These are phyloP conservation scores for Sporothrix brasiliensis DNA, from an alignment of 2,329 filamentous ascomycete genomes.

Conservation along the genomic window DNA sequence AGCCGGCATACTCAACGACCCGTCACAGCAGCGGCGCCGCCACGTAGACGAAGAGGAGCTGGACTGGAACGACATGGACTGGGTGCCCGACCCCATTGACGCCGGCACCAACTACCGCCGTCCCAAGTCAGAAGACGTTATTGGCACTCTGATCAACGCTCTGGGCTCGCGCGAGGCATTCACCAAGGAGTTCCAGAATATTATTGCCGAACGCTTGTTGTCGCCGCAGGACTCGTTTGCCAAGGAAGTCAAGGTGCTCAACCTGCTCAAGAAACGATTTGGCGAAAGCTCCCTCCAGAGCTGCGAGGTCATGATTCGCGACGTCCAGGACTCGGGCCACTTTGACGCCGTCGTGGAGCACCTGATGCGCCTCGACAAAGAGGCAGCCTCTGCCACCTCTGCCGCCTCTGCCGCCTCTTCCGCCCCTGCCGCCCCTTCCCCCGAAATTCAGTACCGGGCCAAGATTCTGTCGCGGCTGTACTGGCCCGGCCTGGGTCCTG, in stretches of 20 bases:
- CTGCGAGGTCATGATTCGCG: constrained; percentile 96
- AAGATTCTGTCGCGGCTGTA: constrained; percentile 91
- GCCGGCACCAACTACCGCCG: constrained; percentile 90
- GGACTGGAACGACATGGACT: constrained; percentile 90
- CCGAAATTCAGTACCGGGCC: constrained; percentile 61
- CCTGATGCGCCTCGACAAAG: constrained; percentile 46
- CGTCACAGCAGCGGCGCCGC: constrained; percentile 56
- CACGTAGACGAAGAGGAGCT: constrained; percentile 68
- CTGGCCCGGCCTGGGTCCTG: constrained; percentile 81
- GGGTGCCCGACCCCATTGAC: constrained; percentile 90
- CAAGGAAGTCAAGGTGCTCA: constrained; percentile 79
- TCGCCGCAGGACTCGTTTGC: constrained; percentile 69
- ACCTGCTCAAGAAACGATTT: constrained; percentile 84
- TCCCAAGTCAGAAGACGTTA: constrained; percentile 83
- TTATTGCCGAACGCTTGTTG: constrained; percentile 81
- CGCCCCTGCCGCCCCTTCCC: not conserved
- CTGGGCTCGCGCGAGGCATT: constrained; percentile 90
- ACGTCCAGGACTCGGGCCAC: constrained; percentile 79
- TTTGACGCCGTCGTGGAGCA: constrained; percentile 70
- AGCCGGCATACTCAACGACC: constrained; percentile 65
- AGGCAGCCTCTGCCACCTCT: not conserved
- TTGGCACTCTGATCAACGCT: constrained; percentile 84
- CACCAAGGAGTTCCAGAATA: constrained; percentile 88
- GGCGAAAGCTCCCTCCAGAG: constrained; percentile 84
- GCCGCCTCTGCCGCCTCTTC: not conserved